Evolutionary conservation across 345 rosid species (phyloP).

Genomic region (Linum tenue): DNA sequence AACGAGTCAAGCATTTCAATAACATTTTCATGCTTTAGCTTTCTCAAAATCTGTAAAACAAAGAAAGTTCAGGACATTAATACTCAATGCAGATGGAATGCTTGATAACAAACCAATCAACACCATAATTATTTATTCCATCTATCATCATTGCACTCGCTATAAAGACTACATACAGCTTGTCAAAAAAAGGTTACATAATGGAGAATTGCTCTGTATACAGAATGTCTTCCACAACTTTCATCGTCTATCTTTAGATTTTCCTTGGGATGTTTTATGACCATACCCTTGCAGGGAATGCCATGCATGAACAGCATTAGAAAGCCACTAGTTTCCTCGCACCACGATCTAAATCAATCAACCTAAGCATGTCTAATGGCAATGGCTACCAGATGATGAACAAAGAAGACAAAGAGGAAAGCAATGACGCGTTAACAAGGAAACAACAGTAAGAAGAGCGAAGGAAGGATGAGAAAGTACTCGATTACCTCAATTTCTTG

Average conservation of each 20-base stretch:
- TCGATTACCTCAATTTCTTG: slow-evolving; percentile 85
- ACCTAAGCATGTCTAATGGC: background rate
- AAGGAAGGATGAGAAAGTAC: background rate
- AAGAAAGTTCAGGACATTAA: background rate
- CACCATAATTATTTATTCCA: background rate
- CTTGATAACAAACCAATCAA: background rate
- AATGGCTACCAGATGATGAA: background rate
- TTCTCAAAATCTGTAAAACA: slow-evolving; percentile 69
- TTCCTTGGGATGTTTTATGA: too few species aligned
- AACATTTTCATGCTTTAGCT: slow-evolving; percentile 88
- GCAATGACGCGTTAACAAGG: background rate
- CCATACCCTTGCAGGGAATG: too few species aligned
- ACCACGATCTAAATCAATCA: background rate
- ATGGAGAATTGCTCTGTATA: background rate
- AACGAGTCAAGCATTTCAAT: slow-evolving; percentile 96
- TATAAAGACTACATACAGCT: background rate
- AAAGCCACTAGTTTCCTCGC: background rate
- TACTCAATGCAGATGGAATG: background rate
- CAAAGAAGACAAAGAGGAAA: background rate
- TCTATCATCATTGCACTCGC: background rate
- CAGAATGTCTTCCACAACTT: background rate
- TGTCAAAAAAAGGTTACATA: background rate
- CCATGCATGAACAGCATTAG: background rate
- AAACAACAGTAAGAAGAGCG: background rate
- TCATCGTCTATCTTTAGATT: background rate